Evolutionary conservation across 352 stramenopile genomes (phyloP), one percentile per base, ranked within the genome.

Genomic region (Aphanomyces euteiches): DNA sequence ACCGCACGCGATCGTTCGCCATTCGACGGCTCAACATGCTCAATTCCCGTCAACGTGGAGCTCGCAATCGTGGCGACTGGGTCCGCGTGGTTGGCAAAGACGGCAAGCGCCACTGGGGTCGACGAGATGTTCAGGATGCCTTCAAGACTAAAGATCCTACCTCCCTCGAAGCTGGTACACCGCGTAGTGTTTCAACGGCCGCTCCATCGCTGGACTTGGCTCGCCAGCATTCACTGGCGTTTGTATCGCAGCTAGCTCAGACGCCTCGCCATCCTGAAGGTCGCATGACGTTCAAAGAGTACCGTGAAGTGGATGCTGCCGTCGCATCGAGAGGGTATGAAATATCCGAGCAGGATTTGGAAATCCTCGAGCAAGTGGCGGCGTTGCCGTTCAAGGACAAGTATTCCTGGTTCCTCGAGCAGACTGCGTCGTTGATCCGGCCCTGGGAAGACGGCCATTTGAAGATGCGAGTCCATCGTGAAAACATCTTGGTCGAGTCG

Each of bases 21-120:
- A 92, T 95, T 65, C 84, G 87, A n/a, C 81, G 87, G 0, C 78
- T 95, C 21, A 95, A 95, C 75, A 92, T 92, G 87, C 80, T 95
- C 36, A 95, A 89, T 67, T 81, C 84, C 2, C 79, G 87, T 12
- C 87, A 95, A 74, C 84, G 87, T 43, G 87, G 87, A 19, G 87
- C 87, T 8, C 78, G 87, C 41, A 92, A 90, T 75, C 84, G 85
- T 13, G 81, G 92, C 72, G 85, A 93, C 59, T 95, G 87, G 87
- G 80, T 95, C 1, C 87, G 87, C 45, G 90, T 91, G 59, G 84
- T 95, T 67, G 87, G 87, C 0, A 41, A 86, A 12, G 87, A 95
- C 60, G 87, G 87, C 63, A 92, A 93, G 69, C 82, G 87, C 21
- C 92, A 93, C 67, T 95, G 87, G 87, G 84, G 85, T 39, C 88